Base-by-base conservation (phyloP, 139 green algal genomes). In the Spirogloea muscicola region DNA sequence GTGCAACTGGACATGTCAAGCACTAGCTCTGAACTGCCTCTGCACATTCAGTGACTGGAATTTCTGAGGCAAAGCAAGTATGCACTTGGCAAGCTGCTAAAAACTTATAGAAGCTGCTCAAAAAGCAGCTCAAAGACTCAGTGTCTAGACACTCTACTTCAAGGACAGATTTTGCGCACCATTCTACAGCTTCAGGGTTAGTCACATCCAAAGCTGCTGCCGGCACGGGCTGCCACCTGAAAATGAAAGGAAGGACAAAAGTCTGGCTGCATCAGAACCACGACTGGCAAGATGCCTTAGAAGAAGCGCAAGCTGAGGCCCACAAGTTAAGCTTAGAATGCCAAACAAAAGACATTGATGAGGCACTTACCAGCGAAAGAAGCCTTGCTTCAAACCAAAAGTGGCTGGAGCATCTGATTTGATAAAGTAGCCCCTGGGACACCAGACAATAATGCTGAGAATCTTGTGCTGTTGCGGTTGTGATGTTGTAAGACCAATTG, bases 131-230 rank as follows among this genome's bases (percentile, higher is more conserved):
- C 46, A 55, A n/a, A n/a, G 46, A 21, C 46, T 21, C 10, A 51
- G 43, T 13, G 13, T 13, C 10, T 13, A 51, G 10, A 51, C 43
- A 51, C 43, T 25, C 43, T 25, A 51, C 10, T 51, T 13, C 43
- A 51, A 13, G 43, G 13, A 10, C 10, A 51, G 43, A 7, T 9
- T 16, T 62, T 9, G 39, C 67, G 74, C 58, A 76, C 87, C 87
- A 90, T 34, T 80, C 76, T 1, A 87, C 82, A 2, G 87, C 87
- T 0, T 86, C 86, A 5, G 81, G 84, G 78, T 91, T 91, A 43
- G 87, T 91, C 25, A 91, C 69, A 64, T 91, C 87, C 1, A 91
- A 58, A 0, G 86, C 87, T 10, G 77, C 77, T 13, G 87, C 87
- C 25, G 84, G 79, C 7, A 72, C 58, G 2, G 72, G 34, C 59